These are phyloP conservation scores for Aegilops speltoides DNA, from an alignment of 176 grass and related monocot species.

Conservation along the genomic window DNA sequence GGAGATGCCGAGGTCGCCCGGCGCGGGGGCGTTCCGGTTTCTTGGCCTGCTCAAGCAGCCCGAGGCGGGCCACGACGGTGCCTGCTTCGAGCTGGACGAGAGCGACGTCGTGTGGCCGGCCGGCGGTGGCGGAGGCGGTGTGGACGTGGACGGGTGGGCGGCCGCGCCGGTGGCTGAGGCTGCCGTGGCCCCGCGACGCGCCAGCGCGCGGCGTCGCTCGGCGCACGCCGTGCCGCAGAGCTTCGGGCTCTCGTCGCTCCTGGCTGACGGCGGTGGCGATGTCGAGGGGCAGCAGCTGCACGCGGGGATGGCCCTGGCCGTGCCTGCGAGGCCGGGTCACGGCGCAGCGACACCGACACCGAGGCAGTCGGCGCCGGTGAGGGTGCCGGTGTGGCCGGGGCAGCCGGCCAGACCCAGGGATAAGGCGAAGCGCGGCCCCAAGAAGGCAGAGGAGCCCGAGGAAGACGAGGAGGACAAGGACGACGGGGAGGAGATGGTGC, in stretches of 20 bases:
- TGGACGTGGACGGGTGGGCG: background rate
- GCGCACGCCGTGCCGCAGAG: conserved; percentile 47
- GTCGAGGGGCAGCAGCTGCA: background rate
- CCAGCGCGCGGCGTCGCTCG: background rate
- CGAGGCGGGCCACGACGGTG: background rate
- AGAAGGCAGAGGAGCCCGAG: conserved; percentile 14
- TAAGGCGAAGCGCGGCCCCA: background rate
- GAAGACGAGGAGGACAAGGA: background rate
- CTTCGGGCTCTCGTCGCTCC: conserved; percentile 52
- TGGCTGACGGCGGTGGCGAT: background rate
- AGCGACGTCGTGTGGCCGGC: conserved; percentile 51
- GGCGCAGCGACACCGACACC: background rate
- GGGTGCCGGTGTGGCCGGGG: conserved; percentile 46
- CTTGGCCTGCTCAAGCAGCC: conserved; percentile 57
- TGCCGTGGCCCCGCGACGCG: background rate
- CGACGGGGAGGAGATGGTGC: conserved; percentile 44
- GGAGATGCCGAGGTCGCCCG: conserved; percentile 38
- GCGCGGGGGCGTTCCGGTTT: conserved; percentile 36
- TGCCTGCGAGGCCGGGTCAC: conserved; percentile 8
- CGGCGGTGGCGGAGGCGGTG: background rate
- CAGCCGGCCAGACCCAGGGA: background rate
- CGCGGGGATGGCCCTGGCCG: conserved; percentile 8
- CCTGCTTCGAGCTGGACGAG: conserved; percentile 58
- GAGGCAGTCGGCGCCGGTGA: conserved; percentile 56
- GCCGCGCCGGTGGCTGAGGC: background rate